Evolutionary conservation across 164 flowering plant species (phyloP).

Genomic region (Tetracentron sinense): DNA sequence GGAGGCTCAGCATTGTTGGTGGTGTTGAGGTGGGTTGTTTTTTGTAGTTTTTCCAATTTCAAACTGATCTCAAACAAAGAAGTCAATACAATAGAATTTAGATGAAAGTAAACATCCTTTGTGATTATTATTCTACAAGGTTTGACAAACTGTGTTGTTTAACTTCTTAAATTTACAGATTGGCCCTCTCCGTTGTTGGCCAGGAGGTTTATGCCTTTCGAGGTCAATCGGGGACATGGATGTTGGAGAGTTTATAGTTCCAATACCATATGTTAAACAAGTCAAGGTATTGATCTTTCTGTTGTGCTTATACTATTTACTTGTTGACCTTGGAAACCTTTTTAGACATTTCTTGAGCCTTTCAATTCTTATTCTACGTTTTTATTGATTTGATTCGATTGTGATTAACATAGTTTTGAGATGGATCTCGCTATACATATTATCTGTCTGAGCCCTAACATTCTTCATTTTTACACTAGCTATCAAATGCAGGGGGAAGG

Average conservation of each 20-base stretch:
- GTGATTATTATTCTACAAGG: neutral
- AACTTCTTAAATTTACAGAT: constrained; percentile 35
- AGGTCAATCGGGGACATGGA: constrained; percentile 92
- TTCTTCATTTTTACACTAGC: constrained; percentile 32
- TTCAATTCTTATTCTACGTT: neutral
- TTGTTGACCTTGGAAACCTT: neutral
- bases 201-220: constrained; percentile 93
- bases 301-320: neutral
- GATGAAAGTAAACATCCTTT: neutral
- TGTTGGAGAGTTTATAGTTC: constrained; percentile 89
- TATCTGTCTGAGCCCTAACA: constrained; percentile 5
- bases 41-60: neutral
- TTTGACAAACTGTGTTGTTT: neutral
- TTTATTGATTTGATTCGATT: neutral
- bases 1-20: constrained; percentile 77
- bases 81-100: neutral
- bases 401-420: constrained; percentile 1
- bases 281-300: constrained; percentile 55
- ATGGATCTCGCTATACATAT: neutral
- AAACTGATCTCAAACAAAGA: neutral
- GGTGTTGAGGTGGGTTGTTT: constrained; percentile 56
- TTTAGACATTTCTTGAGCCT: neutral
- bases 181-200: constrained; percentile 96
- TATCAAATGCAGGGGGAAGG: constrained; percentile 80
- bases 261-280: constrained; percentile 87